Percentiles rank a stretch among this genome's conserved stretches.
These are phyloP conservation scores for Gracilariopsis chorda DNA, from an alignment of 23 red algal species.

Conservation along the genomic window DNA sequence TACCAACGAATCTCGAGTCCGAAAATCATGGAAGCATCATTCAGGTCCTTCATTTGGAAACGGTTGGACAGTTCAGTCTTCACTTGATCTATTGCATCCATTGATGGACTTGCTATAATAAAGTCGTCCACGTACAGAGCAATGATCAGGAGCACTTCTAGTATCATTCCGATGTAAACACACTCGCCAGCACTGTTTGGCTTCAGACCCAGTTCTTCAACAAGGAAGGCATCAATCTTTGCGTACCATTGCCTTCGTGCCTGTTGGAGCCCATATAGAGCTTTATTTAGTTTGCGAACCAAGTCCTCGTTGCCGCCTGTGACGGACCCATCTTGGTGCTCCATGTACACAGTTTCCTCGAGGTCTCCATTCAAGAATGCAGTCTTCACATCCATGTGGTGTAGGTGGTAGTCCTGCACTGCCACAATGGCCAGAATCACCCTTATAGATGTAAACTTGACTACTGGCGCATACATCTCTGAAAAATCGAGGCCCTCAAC, in stretches of 20 bases:
- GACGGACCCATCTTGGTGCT: not conserved
- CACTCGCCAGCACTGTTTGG: not conserved
- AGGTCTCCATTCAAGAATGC: conserved; percentile 36
- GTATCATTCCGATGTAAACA: not conserved
- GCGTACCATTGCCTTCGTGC: not conserved
- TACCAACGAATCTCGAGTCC: conserved; percentile 37
- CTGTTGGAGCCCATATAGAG: not conserved
- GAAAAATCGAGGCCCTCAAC: conserved; percentile 16
- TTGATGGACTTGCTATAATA: not conserved
- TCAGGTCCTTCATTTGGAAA: conserved; percentile 22
- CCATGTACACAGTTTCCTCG: conserved; percentile 42
- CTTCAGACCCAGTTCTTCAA: not conserved
- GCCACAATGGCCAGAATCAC: not conserved
- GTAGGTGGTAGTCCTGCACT: not conserved
- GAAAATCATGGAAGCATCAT: not conserved
- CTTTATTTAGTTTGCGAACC: conserved; percentile 14
- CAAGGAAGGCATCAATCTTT: conserved; percentile 5
- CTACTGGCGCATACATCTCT: conserved; percentile 3
- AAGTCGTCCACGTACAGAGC: conserved; percentile 29
- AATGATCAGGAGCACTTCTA: not conserved
- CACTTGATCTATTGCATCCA: not conserved
- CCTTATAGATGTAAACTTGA: conserved; percentile 20
- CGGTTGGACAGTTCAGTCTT: not conserved
- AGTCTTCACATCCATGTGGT: conserved; percentile 6
- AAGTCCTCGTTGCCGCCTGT: not conserved